These are phyloP conservation scores for Starmerella davenportii DNA, from an alignment of 805 yeast species.

Conservation along the genomic window DNA sequence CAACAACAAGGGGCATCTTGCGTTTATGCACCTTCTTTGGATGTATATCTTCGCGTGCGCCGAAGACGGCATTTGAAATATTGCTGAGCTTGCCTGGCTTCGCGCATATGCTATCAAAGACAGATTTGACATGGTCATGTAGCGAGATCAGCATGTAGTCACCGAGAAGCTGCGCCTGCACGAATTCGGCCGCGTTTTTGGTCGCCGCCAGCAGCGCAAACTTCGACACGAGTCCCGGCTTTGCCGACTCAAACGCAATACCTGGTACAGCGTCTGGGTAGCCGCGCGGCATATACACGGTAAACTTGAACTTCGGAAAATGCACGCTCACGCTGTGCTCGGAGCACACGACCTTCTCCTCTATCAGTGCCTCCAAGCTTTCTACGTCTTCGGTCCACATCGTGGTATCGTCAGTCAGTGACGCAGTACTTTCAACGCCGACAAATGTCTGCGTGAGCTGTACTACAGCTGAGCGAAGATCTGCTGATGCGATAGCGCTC, in stretches of 20 bases:
- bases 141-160: conserved; percentile 50
- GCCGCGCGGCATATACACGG: conserved; percentile 29
- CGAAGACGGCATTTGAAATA: conserved; percentile 19
- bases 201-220: conserved; percentile 24
- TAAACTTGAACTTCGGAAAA: conserved; percentile 7
- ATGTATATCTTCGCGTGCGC: conserved; percentile 5
- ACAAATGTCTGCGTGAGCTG: conserved; percentile 19
- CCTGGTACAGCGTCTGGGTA: conserved; percentile 65
- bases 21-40: neutral
- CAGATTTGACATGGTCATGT: conserved; percentile 62
- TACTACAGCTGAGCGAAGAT: conserved; percentile 29
- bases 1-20: neutral
- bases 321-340: conserved; percentile 13
- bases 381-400: conserved; percentile 65
- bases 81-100: conserved; percentile 57
- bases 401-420: conserved; percentile 20
- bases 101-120: conserved; percentile 38
- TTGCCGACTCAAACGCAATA: conserved; percentile 32
- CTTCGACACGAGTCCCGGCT: conserved; percentile 18
- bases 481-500: conserved; percentile 21
- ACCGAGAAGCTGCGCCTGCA: conserved; percentile 32
- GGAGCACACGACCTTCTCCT: neutral
- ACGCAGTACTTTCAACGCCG: conserved; percentile 6
- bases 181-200: conserved; percentile 19
- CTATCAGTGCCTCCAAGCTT: conserved; percentile 44